Evolutionary conservation across 108 stramenopile species (phyloP).

Genomic region (Pelagomonas calceolata): DNA sequence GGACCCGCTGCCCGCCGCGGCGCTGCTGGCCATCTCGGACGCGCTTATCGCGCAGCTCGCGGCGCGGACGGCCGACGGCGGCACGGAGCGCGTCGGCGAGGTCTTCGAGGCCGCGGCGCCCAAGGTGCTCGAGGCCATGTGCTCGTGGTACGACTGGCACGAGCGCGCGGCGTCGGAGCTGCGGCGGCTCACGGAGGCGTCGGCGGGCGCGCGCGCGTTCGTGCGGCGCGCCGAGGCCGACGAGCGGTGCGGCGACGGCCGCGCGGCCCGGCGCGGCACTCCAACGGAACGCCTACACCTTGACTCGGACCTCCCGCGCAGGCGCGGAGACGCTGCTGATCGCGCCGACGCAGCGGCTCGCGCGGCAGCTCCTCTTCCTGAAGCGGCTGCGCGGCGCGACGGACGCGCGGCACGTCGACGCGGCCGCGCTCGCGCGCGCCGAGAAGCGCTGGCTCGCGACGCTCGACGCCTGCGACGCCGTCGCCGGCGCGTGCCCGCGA

Average conservation of each 20-base stretch:
- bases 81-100: background rate
- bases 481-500: too few species aligned
- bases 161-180: background rate
- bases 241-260: background rate
- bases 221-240: background rate
- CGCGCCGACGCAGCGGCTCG: conserved; percentile 1
- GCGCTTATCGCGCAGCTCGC: background rate
- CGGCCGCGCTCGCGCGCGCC: background rate
- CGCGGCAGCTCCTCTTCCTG: background rate
- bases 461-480: background rate
- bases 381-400: background rate
- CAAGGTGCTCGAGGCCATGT: background rate
- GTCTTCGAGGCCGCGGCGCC: background rate
- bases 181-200: background rate
- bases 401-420: background rate
- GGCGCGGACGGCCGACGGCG: background rate
- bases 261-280: too few species aligned
- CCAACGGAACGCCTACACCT: too few species aligned
- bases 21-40: background rate
- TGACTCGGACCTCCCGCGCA: too few species aligned
- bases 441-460: background rate
- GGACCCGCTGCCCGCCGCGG: background rate
- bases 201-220: background rate
- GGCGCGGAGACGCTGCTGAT: background rate
- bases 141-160: background rate